Evolutionary conservation across 495 filamentous ascomycete species (phyloP).

Genomic region (Aeminium ludgeri): DNA sequence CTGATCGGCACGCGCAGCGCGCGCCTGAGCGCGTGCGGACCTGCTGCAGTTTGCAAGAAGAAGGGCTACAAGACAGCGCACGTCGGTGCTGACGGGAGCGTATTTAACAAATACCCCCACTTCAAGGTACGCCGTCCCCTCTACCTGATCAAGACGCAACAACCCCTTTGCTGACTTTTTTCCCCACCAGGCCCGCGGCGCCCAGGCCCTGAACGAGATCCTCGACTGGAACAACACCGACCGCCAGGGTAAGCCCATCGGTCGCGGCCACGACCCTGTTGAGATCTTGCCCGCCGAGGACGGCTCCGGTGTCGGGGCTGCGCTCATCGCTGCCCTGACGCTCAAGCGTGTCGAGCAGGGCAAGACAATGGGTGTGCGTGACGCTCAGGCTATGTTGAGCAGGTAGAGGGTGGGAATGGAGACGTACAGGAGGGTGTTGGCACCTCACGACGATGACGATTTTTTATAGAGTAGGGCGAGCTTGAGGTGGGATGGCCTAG

Average conservation of each 20-base stretch:
- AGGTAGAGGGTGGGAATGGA: too few species aligned
- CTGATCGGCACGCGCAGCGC: constrained; percentile 89
- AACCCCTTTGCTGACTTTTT: constrained; percentile 1
- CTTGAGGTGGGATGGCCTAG: too few species aligned
- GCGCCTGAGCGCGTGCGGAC: constrained; percentile 80
- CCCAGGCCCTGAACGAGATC: constrained; percentile 78
- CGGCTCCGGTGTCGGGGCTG: constrained; percentile 89
- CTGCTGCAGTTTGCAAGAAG: constrained; percentile 90
- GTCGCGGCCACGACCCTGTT: constrained; percentile 45
- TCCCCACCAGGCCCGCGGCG: constrained; percentile 49
- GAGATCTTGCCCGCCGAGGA: constrained; percentile 80
- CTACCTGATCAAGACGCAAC: not conserved
- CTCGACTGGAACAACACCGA: constrained; percentile 73
- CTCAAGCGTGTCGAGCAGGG: constrained; percentile 68
- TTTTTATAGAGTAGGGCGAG: too few species aligned
- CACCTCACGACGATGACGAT: too few species aligned
- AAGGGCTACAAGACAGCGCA: constrained; percentile 77
- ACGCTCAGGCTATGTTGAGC: constrained; percentile 40
- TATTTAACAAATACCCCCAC: constrained; percentile 97
- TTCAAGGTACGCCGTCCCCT: constrained; percentile 44
- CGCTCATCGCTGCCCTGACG: constrained; percentile 84
- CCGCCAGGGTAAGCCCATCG: constrained; percentile 39
- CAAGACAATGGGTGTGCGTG: constrained; percentile 59
- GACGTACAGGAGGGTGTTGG: too few species aligned
- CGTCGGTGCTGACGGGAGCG: constrained; percentile 86